phyloP scores from a whole-genome alignment of 257 asterid species.

The Lantana camara region DNA sequence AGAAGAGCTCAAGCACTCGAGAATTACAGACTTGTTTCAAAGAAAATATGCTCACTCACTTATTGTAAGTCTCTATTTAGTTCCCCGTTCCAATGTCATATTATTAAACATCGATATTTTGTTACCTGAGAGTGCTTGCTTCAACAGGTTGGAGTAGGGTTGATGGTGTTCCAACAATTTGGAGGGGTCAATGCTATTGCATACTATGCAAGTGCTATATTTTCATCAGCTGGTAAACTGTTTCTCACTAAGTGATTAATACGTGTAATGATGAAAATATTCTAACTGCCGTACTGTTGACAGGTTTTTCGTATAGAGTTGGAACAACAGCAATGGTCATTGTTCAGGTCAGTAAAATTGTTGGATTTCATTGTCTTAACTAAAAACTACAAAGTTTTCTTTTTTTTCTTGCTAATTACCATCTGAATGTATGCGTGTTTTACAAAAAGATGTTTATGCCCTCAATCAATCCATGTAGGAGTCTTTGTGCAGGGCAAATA shows the following conservation, averaged over 20 bases:
- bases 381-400: too few species aligned
- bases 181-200: constrained; percentile 91
- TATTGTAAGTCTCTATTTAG: constrained; percentile 42
- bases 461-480: too few species aligned
- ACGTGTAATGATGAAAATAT: background rate
- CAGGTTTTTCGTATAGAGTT: constrained; percentile 71
- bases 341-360: constrained; percentile 56
- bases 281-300: constrained; percentile 22
- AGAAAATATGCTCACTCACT: constrained; percentile 76
- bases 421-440: too few species aligned
- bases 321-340: constrained; percentile 87
- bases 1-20: constrained; percentile 49
- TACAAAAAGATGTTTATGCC: too few species aligned
- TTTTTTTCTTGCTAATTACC: too few species aligned
- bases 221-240: constrained; percentile 71
- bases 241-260: background rate
- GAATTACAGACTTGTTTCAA: constrained; percentile 73
- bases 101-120: background rate
- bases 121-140: background rate
- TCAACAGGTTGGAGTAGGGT: constrained; percentile 82
- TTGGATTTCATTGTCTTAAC: too few species aligned
- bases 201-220: constrained; percentile 85
- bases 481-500: too few species aligned
- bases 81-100: background rate
- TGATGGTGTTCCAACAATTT: constrained; percentile 88